These are phyloP conservation scores for Zychaea mexicana DNA, from an alignment of 371 early-diverging fungal species.

Conservation along the genomic window DNA sequence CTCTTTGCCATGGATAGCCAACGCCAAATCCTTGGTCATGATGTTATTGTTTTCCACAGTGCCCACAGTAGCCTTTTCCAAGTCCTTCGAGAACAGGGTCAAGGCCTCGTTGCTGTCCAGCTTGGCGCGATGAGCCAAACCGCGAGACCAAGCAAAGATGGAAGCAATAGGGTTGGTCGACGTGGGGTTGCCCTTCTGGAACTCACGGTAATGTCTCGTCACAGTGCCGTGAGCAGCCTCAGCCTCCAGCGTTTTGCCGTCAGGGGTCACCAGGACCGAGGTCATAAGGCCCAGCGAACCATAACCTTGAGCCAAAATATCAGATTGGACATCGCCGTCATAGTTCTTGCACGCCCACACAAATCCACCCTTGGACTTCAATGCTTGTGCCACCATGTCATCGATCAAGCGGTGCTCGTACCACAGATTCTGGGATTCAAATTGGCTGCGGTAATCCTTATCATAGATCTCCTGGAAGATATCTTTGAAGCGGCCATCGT, in stretches of 20 bases:
- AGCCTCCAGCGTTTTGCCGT: slow-evolving; percentile 88
- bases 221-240: slow-evolving; percentile 97
- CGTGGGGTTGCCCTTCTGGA: slow-evolving; percentile 86
- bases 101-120: slow-evolving; percentile 80
- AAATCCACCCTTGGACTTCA: slow-evolving; percentile 91
- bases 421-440: slow-evolving; percentile 76
- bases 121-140: slow-evolving; percentile 88
- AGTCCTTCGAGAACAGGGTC: slow-evolving; percentile 62
- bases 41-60: slow-evolving; percentile 75
- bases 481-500: slow-evolving; percentile 97
- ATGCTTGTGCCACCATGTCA: slow-evolving; percentile 95
- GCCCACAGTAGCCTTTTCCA: slow-evolving; percentile 86
- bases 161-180: slow-evolving; percentile 94
- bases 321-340: slow-evolving; percentile 92
- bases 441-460: slow-evolving; percentile 60
- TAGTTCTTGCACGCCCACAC: slow-evolving; percentile 96
- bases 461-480: slow-evolving; percentile 90
- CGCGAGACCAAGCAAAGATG: slow-evolving; percentile 95
- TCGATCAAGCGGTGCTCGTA: slow-evolving; percentile 95
- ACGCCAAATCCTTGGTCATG: slow-evolving; percentile 96
- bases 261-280: slow-evolving; percentile 89
- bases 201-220: slow-evolving; percentile 93
- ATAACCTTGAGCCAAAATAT: slow-evolving; percentile 90
- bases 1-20: slow-evolving; percentile 83
- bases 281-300: slow-evolving; percentile 92